phyloP scores from a whole-genome alignment of 163 green algal species.

The Volvox carteri region DNA sequence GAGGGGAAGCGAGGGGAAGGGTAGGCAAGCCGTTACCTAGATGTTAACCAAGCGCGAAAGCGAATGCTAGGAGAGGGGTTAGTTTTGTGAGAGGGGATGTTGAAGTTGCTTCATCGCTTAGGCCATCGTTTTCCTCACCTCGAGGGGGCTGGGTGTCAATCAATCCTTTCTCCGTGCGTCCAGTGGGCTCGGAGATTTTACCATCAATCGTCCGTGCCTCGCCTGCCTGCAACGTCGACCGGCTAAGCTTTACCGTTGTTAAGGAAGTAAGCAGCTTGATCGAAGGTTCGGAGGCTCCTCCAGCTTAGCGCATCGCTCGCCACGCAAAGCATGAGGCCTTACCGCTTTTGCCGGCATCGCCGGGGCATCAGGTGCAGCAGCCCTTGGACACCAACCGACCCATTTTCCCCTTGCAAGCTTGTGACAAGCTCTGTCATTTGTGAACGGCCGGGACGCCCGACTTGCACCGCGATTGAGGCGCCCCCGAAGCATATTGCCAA shows the following conservation, averaged over 20 bases:
- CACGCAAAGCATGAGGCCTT: neutral
- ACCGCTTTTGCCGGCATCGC: neutral
- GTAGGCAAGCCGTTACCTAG: too few species aligned
- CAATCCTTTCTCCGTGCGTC: slow-evolving; percentile 43
- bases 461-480: neutral
- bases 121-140: slow-evolving; percentile 50
- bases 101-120: too few species aligned
- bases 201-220: neutral
- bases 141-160: slow-evolving; percentile 72
- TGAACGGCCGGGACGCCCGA: neutral
- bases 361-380: neutral
- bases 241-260: too few species aligned
- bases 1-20: too few species aligned
- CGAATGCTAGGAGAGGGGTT: too few species aligned
- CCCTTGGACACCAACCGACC: neutral
- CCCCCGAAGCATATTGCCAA: neutral
- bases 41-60: too few species aligned
- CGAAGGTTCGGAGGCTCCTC: too few species aligned
- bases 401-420: neutral
- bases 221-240: neutral
- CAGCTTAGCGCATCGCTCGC: neutral
- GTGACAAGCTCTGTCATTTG: neutral
- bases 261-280: too few species aligned
- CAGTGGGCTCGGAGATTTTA: slow-evolving; percentile 20
- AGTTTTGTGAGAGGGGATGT: too few species aligned